Percentiles rank a stretch among this genome's conserved stretches.
These are phyloP conservation scores for Metarhizium robertsii DNA, from an alignment of 2,329 filamentous ascomycete genomes.

Conservation along the genomic window DNA sequence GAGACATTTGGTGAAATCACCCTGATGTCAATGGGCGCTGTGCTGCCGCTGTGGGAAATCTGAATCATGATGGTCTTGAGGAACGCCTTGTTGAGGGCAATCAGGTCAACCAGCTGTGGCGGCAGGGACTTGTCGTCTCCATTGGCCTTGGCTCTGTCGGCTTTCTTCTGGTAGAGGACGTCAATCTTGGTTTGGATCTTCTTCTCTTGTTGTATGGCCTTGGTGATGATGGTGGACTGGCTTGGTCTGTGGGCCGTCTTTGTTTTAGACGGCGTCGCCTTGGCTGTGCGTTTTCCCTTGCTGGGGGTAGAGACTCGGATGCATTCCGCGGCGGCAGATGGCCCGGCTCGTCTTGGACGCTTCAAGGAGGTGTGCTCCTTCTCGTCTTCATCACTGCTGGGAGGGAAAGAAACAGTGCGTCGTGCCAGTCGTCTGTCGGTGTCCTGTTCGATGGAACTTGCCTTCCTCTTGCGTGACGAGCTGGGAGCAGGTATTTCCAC, in stretches of 20 bases:
- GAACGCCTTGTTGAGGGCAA: constrained; percentile 57
- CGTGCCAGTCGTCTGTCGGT: constrained; percentile 13
- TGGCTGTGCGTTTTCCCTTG: constrained; percentile 24
- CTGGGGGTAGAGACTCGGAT: neutral
- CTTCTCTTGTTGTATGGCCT: constrained; percentile 19
- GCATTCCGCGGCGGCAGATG: neutral
- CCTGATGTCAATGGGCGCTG: constrained; percentile 53
- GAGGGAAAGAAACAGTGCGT: constrained; percentile 22
- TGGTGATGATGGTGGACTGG: constrained; percentile 21
- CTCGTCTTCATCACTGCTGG: constrained; percentile 21
- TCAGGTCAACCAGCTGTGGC: constrained; percentile 46
- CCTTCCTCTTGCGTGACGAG: constrained; percentile 29
- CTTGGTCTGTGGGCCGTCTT: constrained; percentile 20
- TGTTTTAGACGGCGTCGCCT: constrained; percentile 17
- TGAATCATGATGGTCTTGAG: constrained; percentile 60
- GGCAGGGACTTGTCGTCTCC: constrained; percentile 28
- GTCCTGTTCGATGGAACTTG: constrained; percentile 16
- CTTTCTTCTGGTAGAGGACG: constrained; percentile 14
- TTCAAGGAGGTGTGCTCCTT: constrained; percentile 2
- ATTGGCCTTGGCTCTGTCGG: constrained; percentile 21
- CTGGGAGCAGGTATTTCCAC: constrained; percentile 15
- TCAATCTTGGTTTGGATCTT: constrained; percentile 28
- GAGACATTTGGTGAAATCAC: constrained; percentile 53
- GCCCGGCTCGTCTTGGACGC: constrained; percentile 14
- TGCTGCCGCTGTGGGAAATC: constrained; percentile 56